These are phyloP conservation scores for Fraxinus velutina DNA, from an alignment of 305 asterid genomes.

Conservation along the genomic window DNA sequence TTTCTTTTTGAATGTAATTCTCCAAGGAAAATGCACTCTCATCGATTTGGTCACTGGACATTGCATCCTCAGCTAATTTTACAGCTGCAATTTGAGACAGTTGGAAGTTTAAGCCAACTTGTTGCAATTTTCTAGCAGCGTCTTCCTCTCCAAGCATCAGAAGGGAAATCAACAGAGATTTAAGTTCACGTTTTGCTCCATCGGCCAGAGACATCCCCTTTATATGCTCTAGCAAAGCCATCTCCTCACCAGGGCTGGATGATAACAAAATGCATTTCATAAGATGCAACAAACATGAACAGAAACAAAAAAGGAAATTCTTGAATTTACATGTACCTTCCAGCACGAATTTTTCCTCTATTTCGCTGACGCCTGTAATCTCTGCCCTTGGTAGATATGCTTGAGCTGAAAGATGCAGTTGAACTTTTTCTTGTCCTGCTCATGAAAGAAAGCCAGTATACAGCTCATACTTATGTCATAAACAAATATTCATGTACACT, in stretches of 20 bases:
- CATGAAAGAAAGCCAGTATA: constrained; percentile 15
- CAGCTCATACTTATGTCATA: neutral
- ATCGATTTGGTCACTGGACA: constrained; percentile 39
- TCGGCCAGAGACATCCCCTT: constrained; percentile 67
- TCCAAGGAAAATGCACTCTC: constrained; percentile 57
- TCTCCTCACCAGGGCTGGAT: constrained; percentile 80
- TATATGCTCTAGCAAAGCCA: constrained; percentile 80
- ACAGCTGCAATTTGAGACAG: constrained; percentile 79
- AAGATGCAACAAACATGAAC: neutral
- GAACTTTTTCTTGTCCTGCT: constrained; percentile 71
- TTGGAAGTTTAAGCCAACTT: constrained; percentile 56
- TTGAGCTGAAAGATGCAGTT: constrained; percentile 50
- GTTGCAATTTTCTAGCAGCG: constrained; percentile 71
- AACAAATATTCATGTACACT: neutral
- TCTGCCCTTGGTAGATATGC: constrained; percentile 63
- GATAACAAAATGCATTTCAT: constrained; percentile 10
- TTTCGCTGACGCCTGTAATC: constrained; percentile 64
- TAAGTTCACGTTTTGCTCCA: constrained; percentile 74
- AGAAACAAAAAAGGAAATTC: neutral
- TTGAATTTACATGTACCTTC: constrained; percentile 52
- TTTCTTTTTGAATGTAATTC: constrained; percentile 41
- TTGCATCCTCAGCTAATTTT: constrained; percentile 59
- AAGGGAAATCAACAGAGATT: constrained; percentile 56
- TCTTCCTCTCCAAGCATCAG: constrained; percentile 73
- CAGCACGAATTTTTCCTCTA: constrained; percentile 91